Evolutionary conservation across 305 asterid species (phyloP).

Genomic region (Salvia sclarea): DNA sequence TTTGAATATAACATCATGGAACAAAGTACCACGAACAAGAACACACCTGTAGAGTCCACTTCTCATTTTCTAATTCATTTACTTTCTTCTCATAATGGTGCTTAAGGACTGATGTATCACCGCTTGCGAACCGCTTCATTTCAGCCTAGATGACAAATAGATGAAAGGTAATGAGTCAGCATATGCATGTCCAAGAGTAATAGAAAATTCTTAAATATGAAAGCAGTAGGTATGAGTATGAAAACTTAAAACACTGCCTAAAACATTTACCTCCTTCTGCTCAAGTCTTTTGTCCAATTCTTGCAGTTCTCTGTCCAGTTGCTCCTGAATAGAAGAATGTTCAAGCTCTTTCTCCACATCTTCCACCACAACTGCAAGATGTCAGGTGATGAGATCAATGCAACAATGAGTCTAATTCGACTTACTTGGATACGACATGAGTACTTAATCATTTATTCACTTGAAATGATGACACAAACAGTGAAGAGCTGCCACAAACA

Average conservation of each 20-base stretch:
- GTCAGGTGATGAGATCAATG: constrained; percentile 18
- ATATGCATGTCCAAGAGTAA: not conserved
- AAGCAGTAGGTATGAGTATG: not conserved
- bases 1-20: constrained; percentile 20
- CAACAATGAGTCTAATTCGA: constrained; percentile 6
- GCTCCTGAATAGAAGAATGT: constrained; percentile 90
- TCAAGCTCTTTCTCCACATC: constrained; percentile 86
- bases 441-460: not conserved
- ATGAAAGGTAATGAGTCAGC: constrained; percentile 18
- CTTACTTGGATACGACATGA: constrained; percentile 15
- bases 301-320: constrained; percentile 78
- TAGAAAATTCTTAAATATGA: not conserved
- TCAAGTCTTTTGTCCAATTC: constrained; percentile 90
- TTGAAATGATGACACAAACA: not conserved
- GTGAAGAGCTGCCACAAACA: constrained; percentile 15
- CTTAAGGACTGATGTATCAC: constrained; percentile 81
- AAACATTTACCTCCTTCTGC: constrained; percentile 75
- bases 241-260: constrained; percentile 1
- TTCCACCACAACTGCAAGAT: constrained; percentile 62
- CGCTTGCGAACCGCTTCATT: constrained; percentile 68
- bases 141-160: constrained; percentile 64
- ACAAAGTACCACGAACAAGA: constrained; percentile 3
- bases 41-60: constrained; percentile 70
- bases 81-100: constrained; percentile 95
- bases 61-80: constrained; percentile 84